phyloP scores from a whole-genome alignment of 2,329 filamentous ascomycete species.

The Ophiosphaerella herpotricha region DNA sequence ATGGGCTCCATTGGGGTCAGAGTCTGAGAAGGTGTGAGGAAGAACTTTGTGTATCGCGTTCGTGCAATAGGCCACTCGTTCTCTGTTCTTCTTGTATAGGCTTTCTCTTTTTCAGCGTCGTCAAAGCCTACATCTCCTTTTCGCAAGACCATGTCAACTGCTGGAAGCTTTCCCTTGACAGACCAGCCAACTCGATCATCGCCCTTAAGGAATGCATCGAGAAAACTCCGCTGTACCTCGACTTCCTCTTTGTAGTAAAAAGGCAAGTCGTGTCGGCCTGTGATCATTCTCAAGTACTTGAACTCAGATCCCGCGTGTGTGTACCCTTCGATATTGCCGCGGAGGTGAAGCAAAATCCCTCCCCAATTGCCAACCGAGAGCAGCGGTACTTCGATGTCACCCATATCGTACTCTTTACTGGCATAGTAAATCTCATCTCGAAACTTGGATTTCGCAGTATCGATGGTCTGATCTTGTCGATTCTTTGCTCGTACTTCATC shows the following conservation, averaged over 20 bases:
- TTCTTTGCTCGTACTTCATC: slow-evolving; percentile 58
- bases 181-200: slow-evolving; percentile 68
- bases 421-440: slow-evolving; percentile 68
- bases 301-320: slow-evolving; percentile 65
- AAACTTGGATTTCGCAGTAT: slow-evolving; percentile 54
- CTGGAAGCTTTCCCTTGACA: slow-evolving; percentile 60
- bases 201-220: slow-evolving; percentile 72
- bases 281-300: slow-evolving; percentile 73
- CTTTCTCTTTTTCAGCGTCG: slow-evolving; percentile 63
- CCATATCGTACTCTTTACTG: slow-evolving; percentile 67
- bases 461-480: slow-evolving; percentile 46
- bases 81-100: slow-evolving; percentile 61
- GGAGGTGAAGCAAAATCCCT: slow-evolving; percentile 69
- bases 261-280: slow-evolving; percentile 71
- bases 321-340: slow-evolving; percentile 71
- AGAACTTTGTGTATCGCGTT: slow-evolving; percentile 67
- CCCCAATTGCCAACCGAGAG: slow-evolving; percentile 73
- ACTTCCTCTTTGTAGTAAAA: slow-evolving; percentile 75
- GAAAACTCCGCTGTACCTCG: slow-evolving; percentile 68
- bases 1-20: slow-evolving; percentile 46
- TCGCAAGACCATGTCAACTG: slow-evolving; percentile 65
- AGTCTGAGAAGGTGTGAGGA: slow-evolving; percentile 56
- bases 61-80: slow-evolving; percentile 69
- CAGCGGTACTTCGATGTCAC: slow-evolving; percentile 69
- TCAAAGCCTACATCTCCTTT: slow-evolving; percentile 72